Conservation (phyloP, 768 basidiomycete species). For the Russula earlei region DNA sequence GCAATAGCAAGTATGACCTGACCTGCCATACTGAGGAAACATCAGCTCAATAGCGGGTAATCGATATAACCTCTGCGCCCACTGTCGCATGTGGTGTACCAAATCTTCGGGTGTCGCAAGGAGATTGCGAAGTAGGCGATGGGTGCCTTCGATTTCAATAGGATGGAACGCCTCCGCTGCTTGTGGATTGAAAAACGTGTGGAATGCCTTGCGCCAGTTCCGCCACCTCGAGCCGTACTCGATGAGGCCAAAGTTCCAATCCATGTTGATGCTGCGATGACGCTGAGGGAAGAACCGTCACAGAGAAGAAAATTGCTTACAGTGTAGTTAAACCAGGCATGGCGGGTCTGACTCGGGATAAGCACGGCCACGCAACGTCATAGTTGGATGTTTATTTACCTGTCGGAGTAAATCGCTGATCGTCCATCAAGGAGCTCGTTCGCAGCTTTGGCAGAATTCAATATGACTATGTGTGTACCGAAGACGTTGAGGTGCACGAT, state of each 20-base stretch:
- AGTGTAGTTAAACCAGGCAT: conserved; percentile 1
- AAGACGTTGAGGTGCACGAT: conserved; percentile 20
- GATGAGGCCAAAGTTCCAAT: conserved; percentile 33
- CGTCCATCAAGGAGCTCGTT: conserved; percentile 24
- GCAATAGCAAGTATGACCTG: conserved; percentile 20
- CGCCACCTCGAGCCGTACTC: conserved; percentile 35
- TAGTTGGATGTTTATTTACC: no score
- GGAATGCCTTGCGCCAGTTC: conserved; percentile 33
- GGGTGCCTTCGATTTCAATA: conserved; percentile 10
- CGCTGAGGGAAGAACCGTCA: no score
- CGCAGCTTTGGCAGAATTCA: conserved; percentile 21
- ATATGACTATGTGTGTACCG: conserved; percentile 18
- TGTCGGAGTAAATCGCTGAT: conserved; percentile 21
- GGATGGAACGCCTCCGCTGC: conserved; percentile 21
- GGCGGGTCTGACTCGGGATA: background rate
- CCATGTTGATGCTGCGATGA: conserved; percentile 31
- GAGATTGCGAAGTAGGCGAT: conserved; percentile 26
- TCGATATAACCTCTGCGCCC: conserved; percentile 7
- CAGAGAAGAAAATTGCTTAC: background rate
- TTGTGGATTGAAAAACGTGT: conserved; percentile 32
- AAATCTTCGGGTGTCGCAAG: conserved; percentile 31
- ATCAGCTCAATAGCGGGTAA: background rate
- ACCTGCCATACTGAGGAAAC: conserved; percentile 11
- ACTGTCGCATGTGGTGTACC: conserved; percentile 31
- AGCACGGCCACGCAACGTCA: background rate